Conservation (phyloP, 2,329 filamentous ascomycete species). For the Hymenoscyphus fraxineus region DNA sequence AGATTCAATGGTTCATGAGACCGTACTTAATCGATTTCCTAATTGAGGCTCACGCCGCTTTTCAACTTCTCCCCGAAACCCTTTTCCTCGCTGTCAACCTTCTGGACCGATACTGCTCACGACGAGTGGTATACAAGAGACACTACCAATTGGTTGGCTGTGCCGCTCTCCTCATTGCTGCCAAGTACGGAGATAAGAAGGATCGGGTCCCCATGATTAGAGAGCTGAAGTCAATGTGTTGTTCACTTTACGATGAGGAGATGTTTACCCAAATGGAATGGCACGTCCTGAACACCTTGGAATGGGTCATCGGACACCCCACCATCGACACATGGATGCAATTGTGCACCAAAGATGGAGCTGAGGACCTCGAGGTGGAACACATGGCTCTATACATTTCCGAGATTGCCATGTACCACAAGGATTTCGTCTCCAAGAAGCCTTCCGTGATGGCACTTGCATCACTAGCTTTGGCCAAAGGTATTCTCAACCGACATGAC, state of each 20-base stretch:
- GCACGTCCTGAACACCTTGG: constrained; percentile 95
- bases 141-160: constrained; percentile 98
- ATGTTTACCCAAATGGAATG: constrained; percentile 99
- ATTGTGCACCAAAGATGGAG: constrained; percentile 71
- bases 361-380: constrained; percentile 79
- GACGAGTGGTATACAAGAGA: constrained; percentile 96
- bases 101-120: constrained; percentile 95
- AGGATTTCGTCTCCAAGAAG: constrained; percentile 90
- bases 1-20: constrained; percentile 99
- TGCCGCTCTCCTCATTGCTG: constrained; percentile 89
- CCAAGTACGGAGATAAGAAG: constrained; percentile 99
- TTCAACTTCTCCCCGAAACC: constrained; percentile 89
- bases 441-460: constrained; percentile 88
- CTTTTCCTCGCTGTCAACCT: constrained; percentile 96
- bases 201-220: constrained; percentile 96
- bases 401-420: constrained; percentile 93
- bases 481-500: constrained; percentile 78
- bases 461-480: constrained; percentile 79
- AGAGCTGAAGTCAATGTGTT: constrained; percentile 99
- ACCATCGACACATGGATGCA: constrained; percentile 94
- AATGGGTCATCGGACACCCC: constrained; percentile 93
- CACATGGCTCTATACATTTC: constrained; percentile 92
- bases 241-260: constrained; percentile 93
- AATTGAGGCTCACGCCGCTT: constrained; percentile 93
- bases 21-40: constrained; percentile 98